A percentile compares a stretch with the other conserved stretches of the same genome.
Conservation (phyloP, 208 protist species). For the Strigomonas culicis region DNA sequence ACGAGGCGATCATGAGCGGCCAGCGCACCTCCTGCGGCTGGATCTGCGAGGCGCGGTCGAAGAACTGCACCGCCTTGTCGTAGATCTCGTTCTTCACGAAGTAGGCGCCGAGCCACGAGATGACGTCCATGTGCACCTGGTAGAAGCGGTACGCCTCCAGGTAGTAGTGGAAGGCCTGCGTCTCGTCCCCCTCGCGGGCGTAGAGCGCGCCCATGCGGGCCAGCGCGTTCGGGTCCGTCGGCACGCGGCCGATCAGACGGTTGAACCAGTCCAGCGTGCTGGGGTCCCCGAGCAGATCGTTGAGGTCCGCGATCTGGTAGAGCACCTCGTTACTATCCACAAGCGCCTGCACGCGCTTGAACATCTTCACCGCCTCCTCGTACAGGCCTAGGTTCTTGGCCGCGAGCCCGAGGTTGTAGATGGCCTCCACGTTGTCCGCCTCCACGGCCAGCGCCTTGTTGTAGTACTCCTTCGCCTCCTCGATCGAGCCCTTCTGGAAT, state of each 20-base stretch:
- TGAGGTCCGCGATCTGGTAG: slow-evolving; percentile 94
- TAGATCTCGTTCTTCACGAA: slow-evolving; percentile 97
- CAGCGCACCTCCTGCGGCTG: slow-evolving; percentile 96
- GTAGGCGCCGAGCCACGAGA: slow-evolving; percentile 96
- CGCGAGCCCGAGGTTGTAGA: slow-evolving; percentile 96
- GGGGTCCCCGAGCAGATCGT: slow-evolving; percentile 76
- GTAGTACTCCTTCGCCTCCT: slow-evolving; percentile 92
- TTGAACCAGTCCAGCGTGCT: slow-evolving; percentile 79
- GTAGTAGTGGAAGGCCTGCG: slow-evolving; percentile 94
- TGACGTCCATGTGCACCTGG: slow-evolving; percentile 97
- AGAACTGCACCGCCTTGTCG: slow-evolving; percentile 97
- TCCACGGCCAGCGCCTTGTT: slow-evolving; percentile 94
- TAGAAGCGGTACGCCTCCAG: slow-evolving; percentile 95
- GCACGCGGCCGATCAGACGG: slow-evolving; percentile 85
- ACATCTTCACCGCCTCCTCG: slow-evolving; percentile 92
- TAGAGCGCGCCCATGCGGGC: slow-evolving; percentile 91
- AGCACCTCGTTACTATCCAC: slow-evolving; percentile 94
- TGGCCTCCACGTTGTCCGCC: slow-evolving; percentile 96
- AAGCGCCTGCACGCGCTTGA: slow-evolving; percentile 92
- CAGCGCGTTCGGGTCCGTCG: slow-evolving; percentile 94
- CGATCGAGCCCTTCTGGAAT: slow-evolving; percentile 86
- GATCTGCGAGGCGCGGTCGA: slow-evolving; percentile 95
- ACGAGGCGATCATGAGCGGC: slow-evolving; percentile 96
- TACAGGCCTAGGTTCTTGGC: slow-evolving; percentile 89
- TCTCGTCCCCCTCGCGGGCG: slow-evolving; percentile 90